A percentile compares a stretch with the other conserved stretches of the same genome.
These are phyloP conservation scores for Dendrocalamus latiflorus DNA, from an alignment of 202 grass and related monocot genomes.

Conservation along the genomic window DNA sequence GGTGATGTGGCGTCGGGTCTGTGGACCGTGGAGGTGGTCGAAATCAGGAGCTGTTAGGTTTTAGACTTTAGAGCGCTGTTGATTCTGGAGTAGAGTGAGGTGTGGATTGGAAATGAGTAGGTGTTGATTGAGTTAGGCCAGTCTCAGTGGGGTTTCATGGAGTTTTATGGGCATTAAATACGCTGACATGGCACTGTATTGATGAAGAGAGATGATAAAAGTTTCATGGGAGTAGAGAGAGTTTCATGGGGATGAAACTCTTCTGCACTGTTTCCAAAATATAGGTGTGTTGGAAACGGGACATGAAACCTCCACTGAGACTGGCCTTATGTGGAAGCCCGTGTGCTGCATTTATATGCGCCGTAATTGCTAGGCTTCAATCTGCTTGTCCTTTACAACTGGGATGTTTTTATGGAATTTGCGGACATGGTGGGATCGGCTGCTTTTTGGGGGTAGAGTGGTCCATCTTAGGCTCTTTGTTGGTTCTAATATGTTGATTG, in stretches of 20 bases:
- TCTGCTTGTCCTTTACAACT: background rate
- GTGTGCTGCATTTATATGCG: background rate
- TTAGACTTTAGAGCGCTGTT: background rate
- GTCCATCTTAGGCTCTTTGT: background rate
- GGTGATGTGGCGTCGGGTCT: background rate
- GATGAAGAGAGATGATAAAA: too few species aligned
- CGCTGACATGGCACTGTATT: too few species aligned
- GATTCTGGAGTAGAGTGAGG: background rate
- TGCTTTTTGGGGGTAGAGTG: background rate
- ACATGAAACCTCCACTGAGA: too few species aligned
- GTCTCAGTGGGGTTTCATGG: too few species aligned
- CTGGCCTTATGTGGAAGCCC: background rate
- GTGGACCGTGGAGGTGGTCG: background rate
- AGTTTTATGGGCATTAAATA: too few species aligned
- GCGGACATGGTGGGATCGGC: too few species aligned
- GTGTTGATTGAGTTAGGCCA: background rate
- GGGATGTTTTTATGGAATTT: background rate
- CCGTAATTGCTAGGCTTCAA: conserved; percentile 15
- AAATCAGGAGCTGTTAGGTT: background rate
- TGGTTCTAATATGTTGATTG: background rate
- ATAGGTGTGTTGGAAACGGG: too few species aligned
- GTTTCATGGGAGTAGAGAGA: too few species aligned
- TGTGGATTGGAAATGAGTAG: background rate
- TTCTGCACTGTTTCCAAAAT: too few species aligned
- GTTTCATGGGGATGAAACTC: too few species aligned